These are phyloP conservation scores for Henckelia pumila DNA, from an alignment of 257 asterid genomes.

Conservation along the genomic window DNA sequence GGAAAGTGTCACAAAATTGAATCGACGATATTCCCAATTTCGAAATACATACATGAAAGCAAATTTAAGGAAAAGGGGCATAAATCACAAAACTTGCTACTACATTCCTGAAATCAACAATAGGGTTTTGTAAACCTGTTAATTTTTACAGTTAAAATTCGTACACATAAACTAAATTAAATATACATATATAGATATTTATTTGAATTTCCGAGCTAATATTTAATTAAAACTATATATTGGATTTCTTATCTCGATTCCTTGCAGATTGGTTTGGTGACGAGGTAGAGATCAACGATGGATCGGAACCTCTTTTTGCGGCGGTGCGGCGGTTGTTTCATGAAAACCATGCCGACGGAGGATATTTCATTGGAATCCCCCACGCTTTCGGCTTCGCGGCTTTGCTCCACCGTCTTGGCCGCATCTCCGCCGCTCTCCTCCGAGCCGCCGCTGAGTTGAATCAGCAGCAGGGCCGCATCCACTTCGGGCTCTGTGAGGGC, in stretches of 20 bases:
- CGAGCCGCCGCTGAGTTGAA: conserved; percentile 77
- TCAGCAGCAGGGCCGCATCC: conserved; percentile 65
- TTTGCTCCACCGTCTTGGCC: conserved; percentile 32
- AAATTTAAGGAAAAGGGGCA: not conserved
- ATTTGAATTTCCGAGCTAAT: not conserved
- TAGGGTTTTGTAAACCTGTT: not conserved
- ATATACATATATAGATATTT: too few relatives aligned
- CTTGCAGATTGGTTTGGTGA: conserved; percentile 34
- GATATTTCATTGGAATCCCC: conserved; percentile 49
- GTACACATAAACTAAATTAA: not conserved
- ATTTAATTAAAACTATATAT: too few relatives aligned
- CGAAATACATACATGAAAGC: too few relatives aligned
- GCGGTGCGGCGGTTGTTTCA: conserved; percentile 17
- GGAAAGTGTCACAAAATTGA: not conserved
- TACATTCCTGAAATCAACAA: not conserved
- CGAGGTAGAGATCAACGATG: conserved; percentile 40
- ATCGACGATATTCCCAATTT: too few relatives aligned
- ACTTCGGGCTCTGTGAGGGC: conserved; percentile 52
- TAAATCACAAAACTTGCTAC: not conserved
- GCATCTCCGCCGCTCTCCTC: conserved; percentile 27
- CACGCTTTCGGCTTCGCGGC: conserved; percentile 38
- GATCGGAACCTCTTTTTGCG: conserved; percentile 49
- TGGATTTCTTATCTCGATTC: conserved; percentile 29
- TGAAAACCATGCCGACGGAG: conserved; percentile 19
- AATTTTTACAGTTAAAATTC: not conserved